A percentile compares a stretch with the other conserved stretches of the same genome.
phyloP scores from a whole-genome alignment of 345 rosid species.

The Barbarea vulgaris region DNA sequence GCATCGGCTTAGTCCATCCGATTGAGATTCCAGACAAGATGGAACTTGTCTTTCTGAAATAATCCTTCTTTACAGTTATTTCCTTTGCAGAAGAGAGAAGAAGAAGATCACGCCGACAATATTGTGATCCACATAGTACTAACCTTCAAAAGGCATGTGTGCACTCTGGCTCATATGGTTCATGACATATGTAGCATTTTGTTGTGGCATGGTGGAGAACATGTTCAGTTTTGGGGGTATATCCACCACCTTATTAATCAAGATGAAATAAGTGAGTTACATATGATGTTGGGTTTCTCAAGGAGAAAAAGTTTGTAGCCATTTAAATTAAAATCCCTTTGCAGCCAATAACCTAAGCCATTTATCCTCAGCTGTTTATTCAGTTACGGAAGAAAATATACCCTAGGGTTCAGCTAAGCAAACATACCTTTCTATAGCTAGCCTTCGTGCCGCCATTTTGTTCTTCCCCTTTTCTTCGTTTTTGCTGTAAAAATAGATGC shows the following conservation, averaged over 20 bases:
- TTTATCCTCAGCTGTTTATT: neutral
- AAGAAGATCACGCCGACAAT: neutral
- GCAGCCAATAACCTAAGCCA: neutral
- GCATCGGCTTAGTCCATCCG: neutral
- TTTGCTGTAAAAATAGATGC: conserved; percentile 57
- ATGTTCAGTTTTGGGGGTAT: conserved; percentile 60
- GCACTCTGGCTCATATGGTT: conserved; percentile 49
- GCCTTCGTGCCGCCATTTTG: conserved; percentile 55
- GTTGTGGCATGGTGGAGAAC: conserved; percentile 53
- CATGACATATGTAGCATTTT: conserved; percentile 54
- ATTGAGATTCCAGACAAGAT: conserved; percentile 17
- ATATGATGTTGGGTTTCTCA: conserved; percentile 6
- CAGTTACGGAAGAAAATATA: conserved; percentile 9
- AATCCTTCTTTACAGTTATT: neutral
- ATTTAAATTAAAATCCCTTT: conserved; percentile 1
- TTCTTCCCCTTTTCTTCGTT: conserved; percentile 88
- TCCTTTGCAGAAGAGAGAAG: neutral
- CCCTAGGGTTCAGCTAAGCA: neutral
- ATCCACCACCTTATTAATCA: conserved; percentile 73
- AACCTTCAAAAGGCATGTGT: conserved; percentile 64
- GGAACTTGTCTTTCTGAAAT: conserved; percentile 4
- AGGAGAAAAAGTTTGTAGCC: conserved; percentile 9
- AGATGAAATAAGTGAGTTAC: conserved; percentile 47
- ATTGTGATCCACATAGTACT: conserved; percentile 32
- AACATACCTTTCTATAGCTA: conserved; percentile 68